Evolutionary conservation across 441 rosid species (phyloP).

Genomic region (Viola pubescens): DNA sequence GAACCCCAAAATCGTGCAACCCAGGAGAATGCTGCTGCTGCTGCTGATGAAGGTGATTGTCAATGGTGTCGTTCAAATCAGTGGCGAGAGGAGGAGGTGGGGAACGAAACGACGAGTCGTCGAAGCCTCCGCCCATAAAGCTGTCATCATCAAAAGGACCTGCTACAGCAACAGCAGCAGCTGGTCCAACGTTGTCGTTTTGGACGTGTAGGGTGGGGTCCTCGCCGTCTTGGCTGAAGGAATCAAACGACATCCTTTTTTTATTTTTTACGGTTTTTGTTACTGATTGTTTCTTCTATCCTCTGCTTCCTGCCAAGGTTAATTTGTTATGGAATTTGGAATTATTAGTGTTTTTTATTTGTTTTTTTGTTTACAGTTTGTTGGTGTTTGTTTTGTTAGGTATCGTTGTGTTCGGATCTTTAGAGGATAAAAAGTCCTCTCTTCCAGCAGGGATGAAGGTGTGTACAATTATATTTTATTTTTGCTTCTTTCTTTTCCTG

Average conservation of each 20-base stretch:
- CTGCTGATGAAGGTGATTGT: conserved; percentile 11
- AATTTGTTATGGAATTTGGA: background rate
- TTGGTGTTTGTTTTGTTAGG: background rate
- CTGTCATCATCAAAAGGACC: conserved; percentile 20
- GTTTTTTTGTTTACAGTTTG: background rate
- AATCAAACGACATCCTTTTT: conserved; percentile 32
- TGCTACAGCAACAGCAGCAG: background rate
- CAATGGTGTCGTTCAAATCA: conserved; percentile 18
- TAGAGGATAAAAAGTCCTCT: background rate
- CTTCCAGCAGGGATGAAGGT: background rate
- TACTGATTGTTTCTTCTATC: background rate
- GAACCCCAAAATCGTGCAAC: conserved; percentile 33
- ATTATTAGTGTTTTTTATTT: background rate
- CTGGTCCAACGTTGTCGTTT: conserved; percentile 12
- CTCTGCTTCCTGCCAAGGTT: background rate
- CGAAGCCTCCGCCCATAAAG: conserved; percentile 17
- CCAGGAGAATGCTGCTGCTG: conserved; percentile 26
- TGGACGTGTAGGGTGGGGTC: conserved; percentile 16
- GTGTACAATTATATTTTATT: too few relatives aligned
- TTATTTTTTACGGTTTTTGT: background rate
- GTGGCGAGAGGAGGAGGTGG: conserved; percentile 13
- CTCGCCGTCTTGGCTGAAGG: conserved; percentile 17
- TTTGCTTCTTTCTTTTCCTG: too few relatives aligned
- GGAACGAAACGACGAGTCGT: conserved; percentile 18
- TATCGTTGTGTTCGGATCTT: conserved; percentile 1